These are phyloP conservation scores for Pseudogymnoascus sp. DNA, from an alignment of 2,329 filamentous ascomycete genomes.

Conservation along the genomic window DNA sequence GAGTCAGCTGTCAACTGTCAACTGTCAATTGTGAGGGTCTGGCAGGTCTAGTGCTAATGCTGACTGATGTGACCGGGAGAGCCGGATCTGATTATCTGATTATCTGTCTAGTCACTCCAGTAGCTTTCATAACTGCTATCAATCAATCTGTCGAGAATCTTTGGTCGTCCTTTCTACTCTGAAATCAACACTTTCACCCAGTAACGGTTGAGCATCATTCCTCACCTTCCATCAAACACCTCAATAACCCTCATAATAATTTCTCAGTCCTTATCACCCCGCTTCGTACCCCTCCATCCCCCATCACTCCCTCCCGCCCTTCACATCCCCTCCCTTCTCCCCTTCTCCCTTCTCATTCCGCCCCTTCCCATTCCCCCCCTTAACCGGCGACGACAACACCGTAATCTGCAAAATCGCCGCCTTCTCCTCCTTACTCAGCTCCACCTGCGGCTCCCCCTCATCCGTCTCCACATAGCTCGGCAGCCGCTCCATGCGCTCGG, in stretches of 20 bases:
- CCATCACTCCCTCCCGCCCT: too few relatives aligned
- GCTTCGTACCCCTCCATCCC: too few relatives aligned
- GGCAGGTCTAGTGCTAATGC: neutral
- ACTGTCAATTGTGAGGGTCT: neutral
- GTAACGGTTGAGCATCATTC: neutral
- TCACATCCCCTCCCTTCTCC: neutral
- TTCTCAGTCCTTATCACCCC: too few relatives aligned
- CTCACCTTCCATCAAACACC: neutral
- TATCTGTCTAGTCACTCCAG: too few relatives aligned
- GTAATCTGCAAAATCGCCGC: constrained; percentile 1
- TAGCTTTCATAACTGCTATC: neutral
- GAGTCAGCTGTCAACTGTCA: neutral
- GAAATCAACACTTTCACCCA: neutral
- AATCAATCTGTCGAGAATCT: neutral
- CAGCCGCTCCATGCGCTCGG: neutral
- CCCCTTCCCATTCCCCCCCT: neutral
- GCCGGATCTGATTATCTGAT: too few relatives aligned
- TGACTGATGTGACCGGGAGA: neutral
- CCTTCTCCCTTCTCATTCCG: too few relatives aligned
- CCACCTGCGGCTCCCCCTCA: neutral
- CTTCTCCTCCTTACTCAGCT: neutral
- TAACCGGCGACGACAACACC: neutral
- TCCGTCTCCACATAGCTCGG: neutral
- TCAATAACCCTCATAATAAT: too few relatives aligned
- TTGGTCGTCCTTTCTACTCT: neutral